Evolutionary conservation across 2,329 filamentous ascomycete species (phyloP), one percentile per base, ranked within the genome.

Genomic region (Grosmannia huntii): DNA sequence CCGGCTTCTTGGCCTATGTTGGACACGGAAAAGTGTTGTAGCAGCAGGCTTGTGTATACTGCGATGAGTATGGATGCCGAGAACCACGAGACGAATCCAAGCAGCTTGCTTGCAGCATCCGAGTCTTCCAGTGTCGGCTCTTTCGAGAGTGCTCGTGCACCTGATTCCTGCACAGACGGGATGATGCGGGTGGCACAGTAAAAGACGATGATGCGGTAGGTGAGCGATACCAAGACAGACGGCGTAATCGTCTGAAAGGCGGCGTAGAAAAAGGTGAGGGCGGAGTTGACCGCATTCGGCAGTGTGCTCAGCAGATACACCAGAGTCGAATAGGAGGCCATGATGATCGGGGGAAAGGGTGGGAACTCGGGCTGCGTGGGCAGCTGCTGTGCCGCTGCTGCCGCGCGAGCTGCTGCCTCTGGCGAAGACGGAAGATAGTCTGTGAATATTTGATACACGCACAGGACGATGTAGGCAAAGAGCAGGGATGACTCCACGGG

Each of bases 401-500:
- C 73, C 33, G 83, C 79, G 36, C 79, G 75, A 31, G 80, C 76
- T n/a, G 80, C 83, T 21, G 80, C 72, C 5, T 60, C 60, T 53
- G 61, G 60, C 25, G 62, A 59, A 10, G 88, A 91, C 3, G 94
- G 90, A 64, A 92, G 83, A 73, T 97, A 97, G 73, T 99, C 94
- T 66, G 94, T 99, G 72, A 97, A 97, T 71, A 97, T 97, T 72
- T 99, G 94, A 74, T 97, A 99, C 68, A 97, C 88, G 75, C 92
- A 97, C 62, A 99, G 85, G n/a, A 96, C 94, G 61, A 96, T 84
- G 72, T 99, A 99, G 67, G 94, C 92, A 68, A 99, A 97, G 60
- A 99, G 80, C 12, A 99, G 77, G 25, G 92, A 96, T 64, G 90
- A 95, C 73, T 99, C 92, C 57, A 97, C 88, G 2, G 92, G 90